phyloP scores from a whole-genome alignment of 1,284 basidiomycete genomes.

The Sanghuangporus sanghuang region DNA sequence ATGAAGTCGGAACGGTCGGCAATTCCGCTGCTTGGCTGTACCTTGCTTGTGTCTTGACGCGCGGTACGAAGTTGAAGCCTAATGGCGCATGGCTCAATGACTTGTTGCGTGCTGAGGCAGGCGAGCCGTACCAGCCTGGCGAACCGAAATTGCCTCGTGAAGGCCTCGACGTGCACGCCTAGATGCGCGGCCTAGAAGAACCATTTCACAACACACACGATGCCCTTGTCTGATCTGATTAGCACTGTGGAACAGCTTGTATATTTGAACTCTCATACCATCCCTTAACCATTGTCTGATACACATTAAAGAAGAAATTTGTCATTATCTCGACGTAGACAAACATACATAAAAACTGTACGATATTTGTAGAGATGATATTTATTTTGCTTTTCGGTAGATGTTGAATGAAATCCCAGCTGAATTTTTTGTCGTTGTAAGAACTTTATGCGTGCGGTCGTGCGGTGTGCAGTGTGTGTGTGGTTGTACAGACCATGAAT shows the following conservation, averaged over 20 bases:
- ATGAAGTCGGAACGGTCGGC: slow-evolving; percentile 76
- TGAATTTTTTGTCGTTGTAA: neutral
- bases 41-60: slow-evolving; percentile 70
- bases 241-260: neutral
- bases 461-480: too few relatives aligned
- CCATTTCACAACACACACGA: neutral
- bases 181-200: slow-evolving; percentile 6
- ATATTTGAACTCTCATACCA: slow-evolving; percentile 21
- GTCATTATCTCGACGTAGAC: neutral
- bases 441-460: too few relatives aligned
- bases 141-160: slow-evolving; percentile 67
- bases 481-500: too few relatives aligned
- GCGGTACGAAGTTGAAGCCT: slow-evolving; percentile 69
- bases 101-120: slow-evolving; percentile 64
- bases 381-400: neutral
- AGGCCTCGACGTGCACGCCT: slow-evolving; percentile 44
- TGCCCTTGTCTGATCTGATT: neutral
- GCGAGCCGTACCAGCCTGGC: slow-evolving; percentile 54
- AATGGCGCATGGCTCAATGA: slow-evolving; percentile 80
- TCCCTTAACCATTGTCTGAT: slow-evolving; percentile 1
- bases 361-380: neutral
- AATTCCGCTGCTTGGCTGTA: slow-evolving; percentile 80
- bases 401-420: neutral
- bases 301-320: neutral
- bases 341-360: neutral